Evolutionary conservation across 305 asterid species (phyloP).

Genomic region (Ajuga reptans): DNA sequence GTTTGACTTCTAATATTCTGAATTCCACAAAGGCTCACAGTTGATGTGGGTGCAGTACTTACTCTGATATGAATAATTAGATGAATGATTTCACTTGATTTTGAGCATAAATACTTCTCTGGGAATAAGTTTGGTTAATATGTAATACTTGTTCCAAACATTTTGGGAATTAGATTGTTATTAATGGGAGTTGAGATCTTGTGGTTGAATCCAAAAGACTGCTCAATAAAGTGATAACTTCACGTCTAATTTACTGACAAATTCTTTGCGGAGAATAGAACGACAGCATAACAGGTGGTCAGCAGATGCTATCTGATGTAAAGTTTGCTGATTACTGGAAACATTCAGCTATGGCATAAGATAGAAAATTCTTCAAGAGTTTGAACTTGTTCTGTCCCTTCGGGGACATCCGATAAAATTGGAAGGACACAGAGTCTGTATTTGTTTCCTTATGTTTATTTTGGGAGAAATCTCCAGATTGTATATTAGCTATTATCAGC

Average conservation of each 20-base stretch:
- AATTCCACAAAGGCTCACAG: background rate
- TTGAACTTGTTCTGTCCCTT: constrained; percentile 30
- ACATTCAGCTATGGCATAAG: constrained; percentile 6
- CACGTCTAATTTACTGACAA: background rate
- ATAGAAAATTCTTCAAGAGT: background rate
- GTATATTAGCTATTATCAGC: background rate
- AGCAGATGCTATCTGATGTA: constrained; percentile 1
- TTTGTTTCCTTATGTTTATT: background rate
- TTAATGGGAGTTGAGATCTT: background rate
- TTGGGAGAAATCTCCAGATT: constrained; percentile 10
- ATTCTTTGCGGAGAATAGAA: background rate
- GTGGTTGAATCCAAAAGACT: background rate
- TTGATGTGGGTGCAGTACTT: constrained; percentile 7
- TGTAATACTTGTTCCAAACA: background rate
- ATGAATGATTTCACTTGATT: constrained; percentile 1
- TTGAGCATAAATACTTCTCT: constrained; percentile 9
- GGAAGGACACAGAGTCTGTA: constrained; percentile 33
- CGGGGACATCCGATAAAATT: constrained; percentile 65
- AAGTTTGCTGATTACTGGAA: background rate
- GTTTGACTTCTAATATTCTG: background rate
- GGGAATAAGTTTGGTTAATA: background rate
- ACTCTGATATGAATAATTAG: background rate
- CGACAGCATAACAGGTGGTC: background rate
- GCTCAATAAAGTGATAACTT: background rate
- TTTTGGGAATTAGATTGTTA: background rate